Percentiles rank a stretch among this genome's conserved stretches.
Evolutionary conservation across 306 rosid genomes (phyloP).

Genomic region (Cicer cuneatum): DNA sequence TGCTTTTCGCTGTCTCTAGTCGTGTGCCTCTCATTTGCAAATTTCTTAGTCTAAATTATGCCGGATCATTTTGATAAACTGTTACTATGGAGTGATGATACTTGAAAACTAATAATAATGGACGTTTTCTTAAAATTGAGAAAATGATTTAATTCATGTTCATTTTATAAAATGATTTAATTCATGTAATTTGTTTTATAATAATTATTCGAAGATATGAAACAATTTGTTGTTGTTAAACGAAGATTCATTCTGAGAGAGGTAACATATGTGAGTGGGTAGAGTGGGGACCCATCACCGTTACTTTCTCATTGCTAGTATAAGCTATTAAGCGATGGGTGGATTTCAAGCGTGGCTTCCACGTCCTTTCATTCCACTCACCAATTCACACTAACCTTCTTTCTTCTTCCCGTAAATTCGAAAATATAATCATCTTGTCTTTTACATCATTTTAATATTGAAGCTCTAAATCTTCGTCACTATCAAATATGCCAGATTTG

Average conservation of each 20-base stretch:
- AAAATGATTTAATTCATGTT: no score
- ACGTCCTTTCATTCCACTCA: conserved; percentile 47
- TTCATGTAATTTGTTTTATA: no score
- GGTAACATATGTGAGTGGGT: conserved; percentile 26
- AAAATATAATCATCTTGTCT: conserved; percentile 2
- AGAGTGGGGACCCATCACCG: conserved; percentile 33
- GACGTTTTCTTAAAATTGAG: no score
- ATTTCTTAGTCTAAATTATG: no score
- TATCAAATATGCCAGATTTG: conserved; percentile 13
- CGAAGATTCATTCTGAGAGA: no score
- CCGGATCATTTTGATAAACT: no score
- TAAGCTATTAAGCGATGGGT: conserved; percentile 18
- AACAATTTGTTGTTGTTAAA: no score
- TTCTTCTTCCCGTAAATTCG: not conserved
- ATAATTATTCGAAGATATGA: no score
- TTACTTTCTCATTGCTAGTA: not conserved
- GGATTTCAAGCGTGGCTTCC: conserved; percentile 51
- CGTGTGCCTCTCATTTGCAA: not conserved
- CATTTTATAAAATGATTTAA: no score
- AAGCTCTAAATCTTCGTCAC: conserved; percentile 22
- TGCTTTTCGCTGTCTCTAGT: conserved; percentile 43
- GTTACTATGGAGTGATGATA: no score
- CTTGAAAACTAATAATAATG: no score
- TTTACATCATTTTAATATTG: conserved; percentile 12
- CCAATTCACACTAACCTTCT: conserved; percentile 32